Evolutionary conservation across 805 yeast genomes (phyloP), one percentile per base, ranked within the genome.

Genomic region (Candida golubevii): DNA sequence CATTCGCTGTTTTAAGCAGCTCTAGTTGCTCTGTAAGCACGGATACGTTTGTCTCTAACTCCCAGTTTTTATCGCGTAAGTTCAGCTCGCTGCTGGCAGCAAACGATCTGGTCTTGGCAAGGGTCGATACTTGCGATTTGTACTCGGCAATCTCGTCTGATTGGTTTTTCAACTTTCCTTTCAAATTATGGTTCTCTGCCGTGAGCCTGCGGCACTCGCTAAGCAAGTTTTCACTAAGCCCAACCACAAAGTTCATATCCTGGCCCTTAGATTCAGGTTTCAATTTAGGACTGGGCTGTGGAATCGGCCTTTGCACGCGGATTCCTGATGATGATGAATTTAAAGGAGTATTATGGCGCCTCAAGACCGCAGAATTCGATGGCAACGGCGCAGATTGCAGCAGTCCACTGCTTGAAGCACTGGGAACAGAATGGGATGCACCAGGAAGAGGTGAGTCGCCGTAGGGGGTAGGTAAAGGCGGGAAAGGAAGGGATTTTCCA

Each of bases 241-340:
- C 88, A 46, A 84, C 84, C 12, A 84, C 80, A 57, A 85, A 85
- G 57, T 80, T 79, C 69, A 83, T 79, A 47, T 84, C 86, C 51
- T 79, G 79, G 15, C 80, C 79, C 46, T 69, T 71, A 8, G 70
- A 57, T 51, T 71, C 77, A 1, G 73, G 73, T 8, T 71, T 69
- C 42, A 70, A 51, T 4, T 59, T 56, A n/a, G 70, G 69, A 7
- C 63, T 42, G 1, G 61, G 57, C 12, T 50, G 61, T 4, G 60
- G 57, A 14, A 54, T 33, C 12, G 9, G 35, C 35, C 13, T 41
- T 33, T 7, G 33, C 4, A 10, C 63, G 44, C 2, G 59, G 48
- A 12, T 41, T 55, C 27, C 41, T 39, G 7, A 29, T 27, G 13
- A 18, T 18, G 23, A 18, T 18, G 23, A 18, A 18, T 18, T 18